Evolutionary conservation across 2,329 filamentous ascomycete genomes (phyloP).

Genomic region (Venturia pyrina): DNA sequence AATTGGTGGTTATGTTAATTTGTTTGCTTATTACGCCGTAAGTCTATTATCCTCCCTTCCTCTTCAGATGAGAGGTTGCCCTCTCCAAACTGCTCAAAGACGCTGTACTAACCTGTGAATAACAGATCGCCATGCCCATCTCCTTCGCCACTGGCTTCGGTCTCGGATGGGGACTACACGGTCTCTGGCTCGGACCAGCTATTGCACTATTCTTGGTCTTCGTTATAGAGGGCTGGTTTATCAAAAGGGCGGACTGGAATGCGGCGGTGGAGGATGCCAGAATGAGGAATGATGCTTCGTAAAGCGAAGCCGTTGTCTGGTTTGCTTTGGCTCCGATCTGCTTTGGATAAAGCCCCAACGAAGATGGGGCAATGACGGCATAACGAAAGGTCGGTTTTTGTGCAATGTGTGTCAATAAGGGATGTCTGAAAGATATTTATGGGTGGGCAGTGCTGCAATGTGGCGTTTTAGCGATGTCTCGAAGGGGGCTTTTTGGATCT

Average conservation of each 20-base stretch:
- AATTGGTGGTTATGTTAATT: slow-evolving; percentile 79
- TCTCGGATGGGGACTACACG: slow-evolving; percentile 63
- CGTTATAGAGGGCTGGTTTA: slow-evolving; percentile 31
- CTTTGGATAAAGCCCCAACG: too few species aligned
- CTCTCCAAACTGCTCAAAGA: too few species aligned
- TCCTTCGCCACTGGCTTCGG: slow-evolving; percentile 71
- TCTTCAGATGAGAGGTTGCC: too few species aligned
- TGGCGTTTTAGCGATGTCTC: background rate
- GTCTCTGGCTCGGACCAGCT: slow-evolving; percentile 72
- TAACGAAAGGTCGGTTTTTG: background rate
- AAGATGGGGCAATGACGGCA: background rate
- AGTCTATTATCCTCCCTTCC: slow-evolving; percentile 13
- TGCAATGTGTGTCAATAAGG: background rate
- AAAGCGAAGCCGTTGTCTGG: background rate
- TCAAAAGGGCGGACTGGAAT: slow-evolving; percentile 46
- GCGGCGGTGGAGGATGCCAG: slow-evolving; percentile 51
- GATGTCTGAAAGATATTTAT: too few species aligned
- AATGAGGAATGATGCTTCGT: slow-evolving; percentile 37
- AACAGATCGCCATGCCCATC: slow-evolving; percentile 64
- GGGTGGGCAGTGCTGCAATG: too few species aligned
- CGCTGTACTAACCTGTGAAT: too few species aligned
- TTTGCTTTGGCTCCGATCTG: too few species aligned
- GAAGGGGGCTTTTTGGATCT: background rate
- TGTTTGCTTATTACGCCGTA: slow-evolving; percentile 72
- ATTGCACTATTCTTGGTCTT: slow-evolving; percentile 12